These are phyloP conservation scores for Trametes villosa DNA, from an alignment of 768 basidiomycete genomes.

Conservation along the genomic window DNA sequence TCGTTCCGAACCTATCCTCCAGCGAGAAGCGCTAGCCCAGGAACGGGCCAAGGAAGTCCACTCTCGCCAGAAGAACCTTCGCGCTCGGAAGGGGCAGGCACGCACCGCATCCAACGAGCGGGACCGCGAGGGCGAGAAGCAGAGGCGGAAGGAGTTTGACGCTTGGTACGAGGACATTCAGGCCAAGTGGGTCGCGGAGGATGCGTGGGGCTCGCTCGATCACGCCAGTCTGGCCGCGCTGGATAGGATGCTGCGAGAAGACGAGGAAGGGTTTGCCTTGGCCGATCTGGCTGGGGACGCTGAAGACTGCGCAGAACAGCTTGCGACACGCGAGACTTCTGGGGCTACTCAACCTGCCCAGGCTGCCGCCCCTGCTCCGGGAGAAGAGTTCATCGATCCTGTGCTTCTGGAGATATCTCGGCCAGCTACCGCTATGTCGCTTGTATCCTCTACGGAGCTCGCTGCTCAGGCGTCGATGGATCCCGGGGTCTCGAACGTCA, in stretches of 20 bases:
- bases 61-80: conserved; percentile 26
- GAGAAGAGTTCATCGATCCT: conserved; percentile 37
- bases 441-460: neutral
- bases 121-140: conserved; percentile 33
- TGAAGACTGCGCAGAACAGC: neutral
- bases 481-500: neutral
- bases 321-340: neutral
- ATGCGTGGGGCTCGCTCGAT: conserved; percentile 36
- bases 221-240: conserved; percentile 37
- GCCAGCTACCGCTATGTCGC: neutral
- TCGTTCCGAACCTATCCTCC: conserved; percentile 36
- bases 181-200: conserved; percentile 35
- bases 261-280: conserved; percentile 26
- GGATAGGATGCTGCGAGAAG: conserved; percentile 41
- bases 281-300: neutral
- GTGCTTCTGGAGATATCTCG: conserved; percentile 34
- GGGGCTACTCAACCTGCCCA: neutral
- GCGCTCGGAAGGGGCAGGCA: conserved; percentile 24
- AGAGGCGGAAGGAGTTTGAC: conserved; percentile 29
- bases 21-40: conserved; percentile 26
- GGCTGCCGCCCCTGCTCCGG: neutral
- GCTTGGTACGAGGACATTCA: conserved; percentile 30
- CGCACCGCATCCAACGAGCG: conserved; percentile 22
- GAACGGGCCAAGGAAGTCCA: conserved; percentile 26
- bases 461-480: neutral